phyloP scores from a whole-genome alignment of 2,329 filamentous ascomycete species.

The Exophiala sp. region DNA sequence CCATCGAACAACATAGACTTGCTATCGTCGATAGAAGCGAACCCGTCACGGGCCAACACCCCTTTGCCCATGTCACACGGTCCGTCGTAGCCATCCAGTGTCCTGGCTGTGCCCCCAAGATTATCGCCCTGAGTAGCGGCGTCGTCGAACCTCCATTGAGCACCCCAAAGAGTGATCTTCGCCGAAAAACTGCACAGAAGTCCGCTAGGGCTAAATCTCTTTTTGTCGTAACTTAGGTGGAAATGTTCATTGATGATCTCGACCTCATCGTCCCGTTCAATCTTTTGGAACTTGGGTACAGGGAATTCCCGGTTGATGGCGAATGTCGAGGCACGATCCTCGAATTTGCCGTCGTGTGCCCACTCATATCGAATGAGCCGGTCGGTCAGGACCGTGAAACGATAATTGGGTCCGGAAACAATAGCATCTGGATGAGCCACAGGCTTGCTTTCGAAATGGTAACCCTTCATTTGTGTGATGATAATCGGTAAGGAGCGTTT shows the following conservation, averaged over 20 bases:
- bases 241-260: conserved; percentile 56
- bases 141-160: conserved; percentile 54
- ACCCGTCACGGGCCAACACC: conserved; percentile 51
- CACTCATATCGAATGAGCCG: conserved; percentile 60
- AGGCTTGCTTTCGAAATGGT: conserved; percentile 36
- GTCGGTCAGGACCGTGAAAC: conserved; percentile 59
- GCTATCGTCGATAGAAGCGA: conserved; percentile 53
- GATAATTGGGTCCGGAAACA: conserved; percentile 50
- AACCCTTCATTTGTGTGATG: conserved; percentile 21
- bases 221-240: conserved; percentile 58
- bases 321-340: conserved; percentile 61
- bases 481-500: neutral
- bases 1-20: conserved; percentile 56
- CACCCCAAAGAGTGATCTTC: conserved; percentile 40
- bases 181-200: conserved; percentile 44
- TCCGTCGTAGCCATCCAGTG: conserved; percentile 54
- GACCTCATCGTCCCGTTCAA: conserved; percentile 43
- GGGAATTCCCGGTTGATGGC: conserved; percentile 48
- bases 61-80: conserved; percentile 50
- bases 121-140: conserved; percentile 31
- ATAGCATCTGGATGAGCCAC: conserved; percentile 45
- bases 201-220: conserved; percentile 51
- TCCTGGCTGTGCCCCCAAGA: conserved; percentile 51
- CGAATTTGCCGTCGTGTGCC: conserved; percentile 57
- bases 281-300: conserved; percentile 31